Base-by-base conservation (phyloP, 345 rosid genomes). In the Pugionium dolabratum region DNA sequence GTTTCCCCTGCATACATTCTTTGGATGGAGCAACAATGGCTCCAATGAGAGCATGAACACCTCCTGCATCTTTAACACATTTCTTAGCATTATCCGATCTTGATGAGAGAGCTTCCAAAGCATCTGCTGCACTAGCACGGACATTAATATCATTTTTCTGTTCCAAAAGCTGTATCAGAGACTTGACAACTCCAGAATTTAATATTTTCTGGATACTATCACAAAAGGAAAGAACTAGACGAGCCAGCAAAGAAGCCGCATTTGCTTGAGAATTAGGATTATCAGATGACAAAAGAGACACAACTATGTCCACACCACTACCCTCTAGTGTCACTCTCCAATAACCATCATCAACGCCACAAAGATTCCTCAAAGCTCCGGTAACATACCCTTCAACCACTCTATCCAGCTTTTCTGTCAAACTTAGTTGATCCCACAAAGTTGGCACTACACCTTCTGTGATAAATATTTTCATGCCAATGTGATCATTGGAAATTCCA, bases 331-430 rank as follows among this genome's bases (percentile, higher is more conserved):
- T 81, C 64, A 78, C 84, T 77, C 78, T 85, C 98, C 95, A 89
- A 53, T 80, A 89, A 18, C 80, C 88, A 75, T 89, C 86, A 79
- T 85, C 88, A 75, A 81, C 85, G 54, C 90, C 80, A 35, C 95
- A 89, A 77, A 92, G 96, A 73, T 92, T 92, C 77, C 92, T 87
- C 66, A 92, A 76, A 60, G 96, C 95, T 60, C 98, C 98, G 2
- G 85, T 85, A 67, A 92, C 82, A 71, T 84, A 92, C 26, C 98
- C 96, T 77, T 85, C 86, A n/a, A 89, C 96, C 59, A 85, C 87
- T 67, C 80, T 83, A 68, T 85, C 93, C 79, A 84, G 87, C 40
- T 79, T 81, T 58, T 72, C 85, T 64, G 64, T 78, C 50, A 84
- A 78, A 77, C 81, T 76, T 29, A 92, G 87, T 67, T 87, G 93